Conservation (phyloP, 2,329 filamentous ascomycete genomes). For the Diaporthe longicolla region DNA sequence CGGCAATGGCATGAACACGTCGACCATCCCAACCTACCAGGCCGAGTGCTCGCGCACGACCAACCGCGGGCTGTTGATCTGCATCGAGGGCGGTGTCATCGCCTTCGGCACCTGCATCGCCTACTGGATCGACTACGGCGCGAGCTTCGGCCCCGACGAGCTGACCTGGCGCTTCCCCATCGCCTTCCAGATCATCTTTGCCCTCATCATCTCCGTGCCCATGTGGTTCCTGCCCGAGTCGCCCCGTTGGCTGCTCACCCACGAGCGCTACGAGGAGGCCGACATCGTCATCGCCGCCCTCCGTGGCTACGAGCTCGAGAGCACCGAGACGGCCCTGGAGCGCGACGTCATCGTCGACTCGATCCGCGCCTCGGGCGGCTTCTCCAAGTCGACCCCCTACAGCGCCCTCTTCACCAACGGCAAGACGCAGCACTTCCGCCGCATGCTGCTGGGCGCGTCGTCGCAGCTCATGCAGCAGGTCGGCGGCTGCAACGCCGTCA, state of each 20-base stretch:
- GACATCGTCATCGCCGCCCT: slow-evolving; percentile 54
- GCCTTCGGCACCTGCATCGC: slow-evolving; percentile 57
- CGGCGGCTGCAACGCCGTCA: slow-evolving; percentile 70
- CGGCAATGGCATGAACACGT: slow-evolving; percentile 66
- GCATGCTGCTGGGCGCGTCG: slow-evolving; percentile 72
- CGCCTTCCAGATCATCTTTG: slow-evolving; percentile 57
- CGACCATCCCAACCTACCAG: slow-evolving; percentile 63
- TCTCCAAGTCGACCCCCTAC: slow-evolving; percentile 61
- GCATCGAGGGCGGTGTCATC: slow-evolving; percentile 61
- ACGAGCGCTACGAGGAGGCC: slow-evolving; percentile 54
- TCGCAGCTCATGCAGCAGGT: slow-evolving; percentile 75
- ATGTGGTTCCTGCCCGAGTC: slow-evolving; percentile 58
- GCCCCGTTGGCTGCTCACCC: slow-evolving; percentile 57
- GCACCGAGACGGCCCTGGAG: slow-evolving; percentile 70
- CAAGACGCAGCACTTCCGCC: slow-evolving; percentile 75
- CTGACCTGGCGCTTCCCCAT: slow-evolving; percentile 70
- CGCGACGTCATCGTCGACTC: slow-evolving; percentile 74
- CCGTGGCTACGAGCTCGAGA: slow-evolving; percentile 62
- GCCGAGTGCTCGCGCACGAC: slow-evolving; percentile 61
- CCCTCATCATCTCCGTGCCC: slow-evolving; percentile 51
- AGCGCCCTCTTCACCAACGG: slow-evolving; percentile 72
- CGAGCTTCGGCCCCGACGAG: slow-evolving; percentile 56
- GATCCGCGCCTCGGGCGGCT: slow-evolving; percentile 67
- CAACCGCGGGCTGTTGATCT: slow-evolving; percentile 59
- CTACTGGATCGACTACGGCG: slow-evolving; percentile 66